Conservation (phyloP, 2,329 filamentous ascomycete species). For the Botrytis elliptica region DNA sequence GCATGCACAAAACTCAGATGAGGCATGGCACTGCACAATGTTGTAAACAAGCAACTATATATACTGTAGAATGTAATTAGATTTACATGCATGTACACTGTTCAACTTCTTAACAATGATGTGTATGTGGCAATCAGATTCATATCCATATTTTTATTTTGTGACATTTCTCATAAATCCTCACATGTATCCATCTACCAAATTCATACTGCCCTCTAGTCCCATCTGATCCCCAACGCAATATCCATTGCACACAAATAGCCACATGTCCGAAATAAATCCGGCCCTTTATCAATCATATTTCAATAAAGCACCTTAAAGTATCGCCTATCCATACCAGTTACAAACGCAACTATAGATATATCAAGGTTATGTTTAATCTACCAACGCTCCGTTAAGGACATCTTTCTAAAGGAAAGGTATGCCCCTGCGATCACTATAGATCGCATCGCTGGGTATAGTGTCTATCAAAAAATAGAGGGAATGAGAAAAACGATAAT, state of each 20-base stretch:
- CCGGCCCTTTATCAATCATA: conserved; percentile 39
- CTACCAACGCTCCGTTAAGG: conserved; percentile 84
- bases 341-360: conserved; percentile 21
- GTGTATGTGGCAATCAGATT: neutral
- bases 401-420: conserved; percentile 63
- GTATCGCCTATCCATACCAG: conserved; percentile 29
- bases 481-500: neutral
- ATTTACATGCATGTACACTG: neutral
- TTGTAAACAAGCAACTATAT: neutral
- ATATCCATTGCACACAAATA: neutral
- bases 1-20: neutral
- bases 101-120: neutral
- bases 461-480: neutral
- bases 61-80: neutral
- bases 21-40: neutral
- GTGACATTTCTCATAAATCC: neutral
- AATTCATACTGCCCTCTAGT: neutral
- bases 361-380: conserved; percentile 32
- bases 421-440: conserved; percentile 69
- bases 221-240: neutral
- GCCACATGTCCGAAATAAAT: conserved; percentile 39
- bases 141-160: neutral
- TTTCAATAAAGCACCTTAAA: conserved; percentile 40
- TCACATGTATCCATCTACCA: neutral
- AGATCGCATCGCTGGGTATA: conserved; percentile 69